These are phyloP conservation scores for Neocatenulostroma microsporum DNA, from an alignment of 2,329 filamentous ascomycete genomes.

Conservation along the genomic window DNA sequence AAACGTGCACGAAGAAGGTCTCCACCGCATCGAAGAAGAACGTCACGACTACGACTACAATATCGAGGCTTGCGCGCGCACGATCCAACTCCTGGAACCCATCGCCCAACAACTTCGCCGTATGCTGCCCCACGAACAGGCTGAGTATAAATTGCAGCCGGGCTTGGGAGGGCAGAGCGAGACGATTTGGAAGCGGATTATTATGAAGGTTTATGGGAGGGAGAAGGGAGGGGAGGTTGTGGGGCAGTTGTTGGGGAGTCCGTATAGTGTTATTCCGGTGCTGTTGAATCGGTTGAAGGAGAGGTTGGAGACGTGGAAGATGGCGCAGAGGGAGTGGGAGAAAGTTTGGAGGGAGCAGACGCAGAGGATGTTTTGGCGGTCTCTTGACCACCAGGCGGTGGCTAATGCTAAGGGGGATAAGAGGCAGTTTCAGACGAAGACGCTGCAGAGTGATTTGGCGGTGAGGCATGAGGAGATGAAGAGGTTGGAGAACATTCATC, in stretches of 20 bases:
- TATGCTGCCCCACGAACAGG: conserved; percentile 53
- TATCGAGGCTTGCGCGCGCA: conserved; percentile 89
- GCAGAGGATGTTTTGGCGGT: conserved; percentile 89
- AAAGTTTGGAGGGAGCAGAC: conserved; percentile 98
- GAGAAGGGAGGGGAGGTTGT: conserved; percentile 80
- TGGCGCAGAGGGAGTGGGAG: conserved; percentile 95
- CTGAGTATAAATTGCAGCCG: conserved; percentile 71
- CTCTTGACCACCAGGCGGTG: conserved; percentile 92
- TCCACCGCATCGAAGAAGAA: conserved; percentile 95
- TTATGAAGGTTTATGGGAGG: conserved; percentile 92
- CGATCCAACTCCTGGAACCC: conserved; percentile 90
- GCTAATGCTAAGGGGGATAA: conserved; percentile 84
- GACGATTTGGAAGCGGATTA: conserved; percentile 91
- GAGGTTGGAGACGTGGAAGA: conserved; percentile 96
- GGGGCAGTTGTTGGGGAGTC: conserved; percentile 73
- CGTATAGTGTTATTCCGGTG: conserved; percentile 80
- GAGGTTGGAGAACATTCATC: conserved; percentile 43
- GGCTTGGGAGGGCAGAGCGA: conserved; percentile 88
- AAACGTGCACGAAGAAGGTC: conserved; percentile 86
- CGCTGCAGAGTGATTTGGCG: conserved; percentile 82
- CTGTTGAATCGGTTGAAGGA: conserved; percentile 85
- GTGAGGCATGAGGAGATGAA: conserved; percentile 88
- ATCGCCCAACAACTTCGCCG: conserved; percentile 84
- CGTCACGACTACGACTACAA: conserved; percentile 98
- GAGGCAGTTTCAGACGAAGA: conserved; percentile 81